Conservation (phyloP, 345 rosid genomes). For the Physaria fendleri region DNA sequence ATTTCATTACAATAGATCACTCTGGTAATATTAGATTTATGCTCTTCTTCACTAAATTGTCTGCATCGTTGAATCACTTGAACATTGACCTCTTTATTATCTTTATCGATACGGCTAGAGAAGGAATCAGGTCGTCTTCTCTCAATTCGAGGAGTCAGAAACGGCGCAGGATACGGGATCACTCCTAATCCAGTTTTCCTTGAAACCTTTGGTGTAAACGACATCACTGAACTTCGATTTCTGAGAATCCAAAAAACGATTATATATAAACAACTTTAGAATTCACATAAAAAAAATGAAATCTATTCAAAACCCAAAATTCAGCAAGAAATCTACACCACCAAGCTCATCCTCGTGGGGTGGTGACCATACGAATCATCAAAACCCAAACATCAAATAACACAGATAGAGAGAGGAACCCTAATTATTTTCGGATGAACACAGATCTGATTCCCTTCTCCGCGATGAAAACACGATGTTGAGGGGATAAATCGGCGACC, state of each 20-base stretch:
- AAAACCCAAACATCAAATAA: too few species aligned
- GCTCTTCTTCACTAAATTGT: conserved; percentile 80
- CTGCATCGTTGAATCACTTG: conserved; percentile 91
- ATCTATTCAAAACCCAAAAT: too few species aligned
- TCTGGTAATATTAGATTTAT: conserved; percentile 49
- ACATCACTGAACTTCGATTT: conserved; percentile 31
- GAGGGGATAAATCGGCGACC: too few species aligned
- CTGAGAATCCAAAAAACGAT: background rate
- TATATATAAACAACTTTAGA: background rate
- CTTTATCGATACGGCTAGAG: conserved; percentile 58
- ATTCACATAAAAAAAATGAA: too few species aligned
- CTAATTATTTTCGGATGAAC: too few species aligned
- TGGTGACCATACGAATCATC: too few species aligned
- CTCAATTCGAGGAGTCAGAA: conserved; percentile 82
- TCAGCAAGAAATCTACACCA: too few species aligned
- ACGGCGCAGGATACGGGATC: conserved; percentile 72
- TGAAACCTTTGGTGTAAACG: conserved; percentile 61
- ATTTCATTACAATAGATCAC: conserved; percentile 67
- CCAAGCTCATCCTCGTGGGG: too few species aligned
- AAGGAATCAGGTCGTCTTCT: conserved; percentile 57
- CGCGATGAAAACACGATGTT: too few species aligned
- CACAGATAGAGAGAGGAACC: too few species aligned
- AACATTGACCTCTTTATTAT: conserved; percentile 66
- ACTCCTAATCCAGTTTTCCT: conserved; percentile 62
- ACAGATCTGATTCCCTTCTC: too few species aligned